A percentile compares a stretch with the other conserved stretches of the same genome.
Conservation (phyloP, 208 protist genomes). For the Crithidia fasciculata region DNA sequence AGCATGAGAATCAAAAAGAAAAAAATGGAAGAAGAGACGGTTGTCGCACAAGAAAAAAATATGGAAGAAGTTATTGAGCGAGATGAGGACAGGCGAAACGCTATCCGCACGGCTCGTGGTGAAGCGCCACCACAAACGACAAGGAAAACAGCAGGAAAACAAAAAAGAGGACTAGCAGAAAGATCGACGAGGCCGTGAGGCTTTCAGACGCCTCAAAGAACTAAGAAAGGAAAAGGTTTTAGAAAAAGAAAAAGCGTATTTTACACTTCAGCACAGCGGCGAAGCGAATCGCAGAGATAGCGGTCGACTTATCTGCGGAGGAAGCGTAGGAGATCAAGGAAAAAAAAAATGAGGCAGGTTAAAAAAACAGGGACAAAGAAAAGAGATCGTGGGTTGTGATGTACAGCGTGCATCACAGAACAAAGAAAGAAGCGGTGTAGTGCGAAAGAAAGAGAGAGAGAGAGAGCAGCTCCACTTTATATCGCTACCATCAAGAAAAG, state of each 20-base stretch:
- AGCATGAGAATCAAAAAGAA: background rate
- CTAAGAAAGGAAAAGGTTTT: slow-evolving; percentile 1
- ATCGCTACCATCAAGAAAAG: too few species aligned
- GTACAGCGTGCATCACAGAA: background rate
- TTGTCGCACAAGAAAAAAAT: background rate
- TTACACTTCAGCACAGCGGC: too few species aligned
- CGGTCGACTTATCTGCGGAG: background rate
- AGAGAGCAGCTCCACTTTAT: background rate
- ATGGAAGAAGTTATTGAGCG: too few species aligned
- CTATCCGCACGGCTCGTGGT: too few species aligned
- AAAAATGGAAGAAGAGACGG: slow-evolving; percentile 22
- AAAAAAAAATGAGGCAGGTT: background rate
- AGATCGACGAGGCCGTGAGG: background rate
- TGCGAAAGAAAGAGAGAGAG: slow-evolving; percentile 5
- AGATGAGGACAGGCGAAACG: too few species aligned
- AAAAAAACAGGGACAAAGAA: background rate
- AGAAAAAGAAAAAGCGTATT: too few species aligned
- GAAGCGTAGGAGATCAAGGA: slow-evolving; percentile 6
- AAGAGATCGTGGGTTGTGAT: background rate
- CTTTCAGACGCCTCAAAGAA: background rate
- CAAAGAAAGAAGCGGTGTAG: too few species aligned
- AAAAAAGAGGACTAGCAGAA: slow-evolving; percentile 16
- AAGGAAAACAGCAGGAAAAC: slow-evolving; percentile 9
- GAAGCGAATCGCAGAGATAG: too few species aligned
- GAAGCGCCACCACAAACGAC: too few species aligned